Evolutionary conservation across 2,329 filamentous ascomycete species (phyloP).

Genomic region (Claviceps cyperi): DNA sequence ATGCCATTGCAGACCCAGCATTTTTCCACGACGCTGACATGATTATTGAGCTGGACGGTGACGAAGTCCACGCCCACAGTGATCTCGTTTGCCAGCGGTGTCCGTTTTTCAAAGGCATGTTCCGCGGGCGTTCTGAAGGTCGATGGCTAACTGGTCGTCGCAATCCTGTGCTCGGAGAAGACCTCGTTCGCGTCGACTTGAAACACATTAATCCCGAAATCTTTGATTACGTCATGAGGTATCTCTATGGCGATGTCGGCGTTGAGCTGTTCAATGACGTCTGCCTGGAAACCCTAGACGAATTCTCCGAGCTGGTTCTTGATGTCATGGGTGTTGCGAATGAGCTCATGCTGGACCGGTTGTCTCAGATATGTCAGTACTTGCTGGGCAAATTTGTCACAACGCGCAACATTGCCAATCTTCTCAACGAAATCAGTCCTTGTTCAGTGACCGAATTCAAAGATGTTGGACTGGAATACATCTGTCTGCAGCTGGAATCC

Average conservation of each 20-base stretch:
- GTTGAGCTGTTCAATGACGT: constrained; percentile 70
- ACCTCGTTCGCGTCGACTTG: constrained; percentile 57
- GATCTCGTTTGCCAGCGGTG: constrained; percentile 68
- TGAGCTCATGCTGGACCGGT: constrained; percentile 84
- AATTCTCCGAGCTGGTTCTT: constrained; percentile 77
- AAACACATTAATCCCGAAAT: constrained; percentile 60
- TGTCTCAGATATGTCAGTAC: constrained; percentile 81
- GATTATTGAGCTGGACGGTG: constrained; percentile 61
- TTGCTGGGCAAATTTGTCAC: constrained; percentile 74
- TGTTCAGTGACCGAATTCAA: constrained; percentile 79
- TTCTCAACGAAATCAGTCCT: constrained; percentile 75
- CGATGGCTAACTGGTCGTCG: constrained; percentile 66
- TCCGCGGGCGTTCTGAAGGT: constrained; percentile 73
- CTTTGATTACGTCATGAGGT: constrained; percentile 65
- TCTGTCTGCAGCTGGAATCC: constrained; percentile 79
- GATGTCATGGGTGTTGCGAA: constrained; percentile 84
- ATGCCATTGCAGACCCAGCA: constrained; percentile 49
- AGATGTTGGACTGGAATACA: constrained; percentile 74
- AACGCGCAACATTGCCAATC: constrained; percentile 67
- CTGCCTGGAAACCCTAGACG: constrained; percentile 56
- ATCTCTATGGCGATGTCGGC: constrained; percentile 74
- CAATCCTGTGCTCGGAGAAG: constrained; percentile 21
- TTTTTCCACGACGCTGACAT: constrained; percentile 75
- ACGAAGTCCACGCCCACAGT: constrained; percentile 62
- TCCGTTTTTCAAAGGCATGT: constrained; percentile 83